Percentiles rank a stretch among this genome's conserved stretches.
Evolutionary conservation across 176 grass and related monocot species (phyloP).

Genomic region (Rhipidocladum racemiflorum): DNA sequence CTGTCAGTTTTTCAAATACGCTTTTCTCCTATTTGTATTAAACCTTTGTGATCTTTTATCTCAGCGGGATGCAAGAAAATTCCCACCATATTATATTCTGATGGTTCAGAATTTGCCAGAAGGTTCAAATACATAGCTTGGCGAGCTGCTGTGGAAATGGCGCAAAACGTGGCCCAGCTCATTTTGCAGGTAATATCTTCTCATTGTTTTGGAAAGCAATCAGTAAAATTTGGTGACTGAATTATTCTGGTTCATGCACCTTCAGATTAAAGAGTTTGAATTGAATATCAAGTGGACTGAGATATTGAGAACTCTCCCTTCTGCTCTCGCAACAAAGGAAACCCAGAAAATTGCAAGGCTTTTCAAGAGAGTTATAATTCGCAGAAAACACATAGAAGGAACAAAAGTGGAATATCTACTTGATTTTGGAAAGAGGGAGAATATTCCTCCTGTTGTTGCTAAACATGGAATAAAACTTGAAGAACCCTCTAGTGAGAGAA

Average conservation of each 20-base stretch:
- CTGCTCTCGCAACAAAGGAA: constrained; percentile 72
- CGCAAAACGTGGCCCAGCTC: constrained; percentile 63
- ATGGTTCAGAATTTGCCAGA: constrained; percentile 79
- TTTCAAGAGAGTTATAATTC: constrained; percentile 97
- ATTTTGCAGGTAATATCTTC: constrained; percentile 69
- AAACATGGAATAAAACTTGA: constrained; percentile 77
- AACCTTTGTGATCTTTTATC: constrained; percentile 38
- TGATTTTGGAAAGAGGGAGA: constrained; percentile 93
- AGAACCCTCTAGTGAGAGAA: constrained; percentile 75
- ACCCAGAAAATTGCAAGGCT: constrained; percentile 67
- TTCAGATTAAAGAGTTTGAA: constrained; percentile 96
- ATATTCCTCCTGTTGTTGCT: constrained; percentile 79
- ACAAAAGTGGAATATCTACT: constrained; percentile 75
- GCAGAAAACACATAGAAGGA: constrained; percentile 62
- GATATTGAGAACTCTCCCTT: constrained; percentile 56
- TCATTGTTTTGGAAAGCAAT: constrained; percentile 21
- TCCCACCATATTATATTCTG: constrained; percentile 72
- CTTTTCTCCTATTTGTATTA: constrained; percentile 14
- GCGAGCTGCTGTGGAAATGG: constrained; percentile 89
- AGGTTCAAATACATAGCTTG: constrained; percentile 86
- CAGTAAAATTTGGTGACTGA: constrained; percentile 16
- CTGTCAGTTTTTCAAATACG: constrained; percentile 6
- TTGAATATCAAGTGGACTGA: constrained; percentile 90
- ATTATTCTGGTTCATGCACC: constrained; percentile 31
- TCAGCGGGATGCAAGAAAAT: constrained; percentile 90